Conservation (phyloP, 2,329 filamentous ascomycete species). For the Claviceps sp. region DNA sequence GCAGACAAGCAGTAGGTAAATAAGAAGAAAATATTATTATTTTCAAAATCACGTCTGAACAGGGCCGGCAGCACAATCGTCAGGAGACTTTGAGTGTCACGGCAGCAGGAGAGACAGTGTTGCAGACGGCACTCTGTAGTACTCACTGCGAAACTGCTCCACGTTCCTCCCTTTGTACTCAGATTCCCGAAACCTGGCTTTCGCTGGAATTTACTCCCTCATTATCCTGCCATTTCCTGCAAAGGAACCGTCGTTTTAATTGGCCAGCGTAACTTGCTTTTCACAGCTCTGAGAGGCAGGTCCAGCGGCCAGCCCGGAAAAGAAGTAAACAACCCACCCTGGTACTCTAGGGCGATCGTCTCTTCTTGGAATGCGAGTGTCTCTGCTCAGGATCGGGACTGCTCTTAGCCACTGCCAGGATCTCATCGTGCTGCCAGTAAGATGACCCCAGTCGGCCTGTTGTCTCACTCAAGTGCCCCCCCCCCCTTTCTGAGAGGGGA, state of each 20-base stretch:
- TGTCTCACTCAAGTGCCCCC: conserved; percentile 21
- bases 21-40: neutral
- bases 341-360: conserved; percentile 11
- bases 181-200: conserved; percentile 9
- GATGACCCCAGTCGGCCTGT: conserved; percentile 15
- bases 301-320: conserved; percentile 6
- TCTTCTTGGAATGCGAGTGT: conserved; percentile 25
- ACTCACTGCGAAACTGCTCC: conserved; percentile 5
- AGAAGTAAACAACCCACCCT: conserved; percentile 11
- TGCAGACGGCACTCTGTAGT: conserved; percentile 9
- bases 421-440: conserved; percentile 19
- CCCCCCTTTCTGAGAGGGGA: conserved; percentile 12
- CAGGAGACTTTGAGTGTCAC: neutral
- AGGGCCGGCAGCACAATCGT: neutral
- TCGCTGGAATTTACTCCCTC: conserved; percentile 8
- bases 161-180: conserved; percentile 10
- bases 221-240: conserved; percentile 6
- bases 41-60: neutral
- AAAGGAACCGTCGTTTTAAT: conserved; percentile 11
- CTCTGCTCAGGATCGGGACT: conserved; percentile 23
- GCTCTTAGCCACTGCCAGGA: conserved; percentile 20
- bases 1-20: neutral
- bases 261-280: conserved; percentile 10
- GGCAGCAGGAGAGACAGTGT: conserved; percentile 3
- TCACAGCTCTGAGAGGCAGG: conserved; percentile 10